phyloP scores from a whole-genome alignment of 108 stramenopile species.

The Epithemia pelagica region DNA sequence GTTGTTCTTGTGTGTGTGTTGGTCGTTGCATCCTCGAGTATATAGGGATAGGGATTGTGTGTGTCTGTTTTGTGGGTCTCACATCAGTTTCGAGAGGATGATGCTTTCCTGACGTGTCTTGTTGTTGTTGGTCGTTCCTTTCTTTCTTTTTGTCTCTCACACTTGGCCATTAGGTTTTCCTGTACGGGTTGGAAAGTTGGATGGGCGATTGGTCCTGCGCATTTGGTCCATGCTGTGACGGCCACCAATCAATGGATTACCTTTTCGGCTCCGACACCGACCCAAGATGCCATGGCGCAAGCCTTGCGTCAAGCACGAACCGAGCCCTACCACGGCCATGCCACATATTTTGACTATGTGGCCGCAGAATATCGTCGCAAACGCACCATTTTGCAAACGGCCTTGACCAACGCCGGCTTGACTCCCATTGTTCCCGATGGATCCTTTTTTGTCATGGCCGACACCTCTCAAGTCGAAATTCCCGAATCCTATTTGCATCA shows the following conservation, averaged over 20 bases:
- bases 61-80: too few relatives aligned
- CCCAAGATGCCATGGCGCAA: constrained; percentile 73
- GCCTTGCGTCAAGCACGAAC: constrained; percentile 44
- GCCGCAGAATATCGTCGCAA: constrained; percentile 49
- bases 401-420: constrained; percentile 61
- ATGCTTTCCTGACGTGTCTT: too few relatives aligned
- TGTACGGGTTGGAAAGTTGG: constrained; percentile 91
- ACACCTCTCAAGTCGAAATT: constrained; percentile 46
- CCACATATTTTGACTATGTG: constrained; percentile 63
- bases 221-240: constrained; percentile 52
- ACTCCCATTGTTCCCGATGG: constrained; percentile 66
- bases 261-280: constrained; percentile 79
- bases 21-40: too few relatives aligned
- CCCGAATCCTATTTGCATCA: constrained; percentile 42
- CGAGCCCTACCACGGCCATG: constrained; percentile 56
- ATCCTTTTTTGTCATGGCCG: constrained; percentile 89
- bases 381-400: constrained; percentile 37
- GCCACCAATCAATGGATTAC: constrained; percentile 69
- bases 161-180: too few relatives aligned
- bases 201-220: constrained; percentile 68
- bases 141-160: too few relatives aligned
- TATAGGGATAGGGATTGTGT: too few relatives aligned
- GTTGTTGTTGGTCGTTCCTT: too few relatives aligned
- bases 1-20: too few relatives aligned
- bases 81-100: too few relatives aligned